Percentiles rank a stretch among this genome's conserved stretches.
phyloP scores from a whole-genome alignment of 2,329 filamentous ascomycete species.

The Fusarium subglutinans region DNA sequence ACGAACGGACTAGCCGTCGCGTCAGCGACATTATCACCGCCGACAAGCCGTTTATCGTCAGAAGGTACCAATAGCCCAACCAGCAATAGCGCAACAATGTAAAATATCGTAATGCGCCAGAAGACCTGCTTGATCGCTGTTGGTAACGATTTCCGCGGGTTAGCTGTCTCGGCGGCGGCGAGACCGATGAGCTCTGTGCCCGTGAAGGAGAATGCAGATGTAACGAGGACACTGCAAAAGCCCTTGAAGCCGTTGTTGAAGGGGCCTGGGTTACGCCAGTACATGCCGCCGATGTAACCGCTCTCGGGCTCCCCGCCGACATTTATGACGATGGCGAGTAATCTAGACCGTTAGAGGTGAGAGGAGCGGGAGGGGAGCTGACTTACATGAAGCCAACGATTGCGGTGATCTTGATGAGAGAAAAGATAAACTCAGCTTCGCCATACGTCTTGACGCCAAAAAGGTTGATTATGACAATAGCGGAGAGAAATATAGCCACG shows the following conservation, averaged over 20 bases:
- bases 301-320: conserved; percentile 78
- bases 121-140: conserved; percentile 93
- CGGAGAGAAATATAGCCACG: conserved; percentile 80
- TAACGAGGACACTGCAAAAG: conserved; percentile 79
- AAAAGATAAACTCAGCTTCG: conserved; percentile 89
- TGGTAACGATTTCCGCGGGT: conserved; percentile 82
- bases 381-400: conserved; percentile 87
- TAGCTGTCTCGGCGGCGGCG: conserved; percentile 79
- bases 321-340: conserved; percentile 87
- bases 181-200: conserved; percentile 81
- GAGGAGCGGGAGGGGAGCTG: conserved; percentile 39
- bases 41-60: conserved; percentile 70
- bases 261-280: conserved; percentile 82
- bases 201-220: conserved; percentile 78
- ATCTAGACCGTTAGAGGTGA: conserved; percentile 54
- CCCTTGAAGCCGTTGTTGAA: conserved; percentile 87
- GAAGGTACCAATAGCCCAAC: conserved; percentile 86
- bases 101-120: conserved; percentile 92
- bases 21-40: conserved; percentile 64
- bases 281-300: conserved; percentile 82
- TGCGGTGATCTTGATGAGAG: conserved; percentile 84
- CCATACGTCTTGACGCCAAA: conserved; percentile 90
- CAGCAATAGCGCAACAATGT: conserved; percentile 83
- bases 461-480: conserved; percentile 84
- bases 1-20: conserved; percentile 88